phyloP scores from a whole-genome alignment of 2,329 filamentous ascomycete genomes.

The Pseudofabraea citricarpa region DNA sequence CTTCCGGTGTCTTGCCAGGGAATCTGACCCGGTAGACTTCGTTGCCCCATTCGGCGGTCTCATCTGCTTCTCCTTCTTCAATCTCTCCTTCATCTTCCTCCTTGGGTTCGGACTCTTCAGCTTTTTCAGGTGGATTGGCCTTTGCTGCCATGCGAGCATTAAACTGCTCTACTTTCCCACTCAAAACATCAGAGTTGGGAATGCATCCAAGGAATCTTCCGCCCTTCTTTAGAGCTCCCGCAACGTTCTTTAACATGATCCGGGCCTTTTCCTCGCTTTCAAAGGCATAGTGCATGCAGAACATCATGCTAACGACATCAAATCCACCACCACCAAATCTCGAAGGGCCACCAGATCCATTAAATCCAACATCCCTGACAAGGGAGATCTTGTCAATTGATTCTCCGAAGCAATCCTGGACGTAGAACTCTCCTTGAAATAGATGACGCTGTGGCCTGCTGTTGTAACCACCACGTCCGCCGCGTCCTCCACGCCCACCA shows the following conservation, averaged over 20 bases:
- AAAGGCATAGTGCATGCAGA: slow-evolving; percentile 98
- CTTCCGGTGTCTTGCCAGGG: slow-evolving; percentile 72
- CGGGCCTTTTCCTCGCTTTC: slow-evolving; percentile 86
- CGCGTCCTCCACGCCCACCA: slow-evolving; percentile 48
- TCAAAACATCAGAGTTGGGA: slow-evolving; percentile 92
- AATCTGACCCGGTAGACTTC: slow-evolving; percentile 89
- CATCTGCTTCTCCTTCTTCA: slow-evolving; percentile 58
- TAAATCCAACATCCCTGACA: slow-evolving; percentile 82
- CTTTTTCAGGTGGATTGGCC: slow-evolving; percentile 28
- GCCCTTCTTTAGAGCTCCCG: slow-evolving; percentile 85
- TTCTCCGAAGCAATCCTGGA: slow-evolving; percentile 90
- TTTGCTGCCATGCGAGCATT: slow-evolving; percentile 52
- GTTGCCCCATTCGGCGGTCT: slow-evolving; percentile 83
- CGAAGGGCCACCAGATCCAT: slow-evolving; percentile 56
- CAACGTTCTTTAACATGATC: slow-evolving; percentile 90
- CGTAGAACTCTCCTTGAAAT: slow-evolving; percentile 82
- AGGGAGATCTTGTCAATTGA: slow-evolving; percentile 77
- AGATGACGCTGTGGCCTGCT: slow-evolving; percentile 48
- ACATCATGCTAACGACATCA: slow-evolving; percentile 98
- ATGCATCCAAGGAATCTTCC: slow-evolving; percentile 93
- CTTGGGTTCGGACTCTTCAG: slow-evolving; percentile 26
- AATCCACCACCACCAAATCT: slow-evolving; percentile 74
- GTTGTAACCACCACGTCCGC: slow-evolving; percentile 40
- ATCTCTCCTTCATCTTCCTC: slow-evolving; percentile 34
- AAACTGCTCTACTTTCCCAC: slow-evolving; percentile 70